Evolutionary conservation across 2,329 filamentous ascomycete genomes (phyloP).

Genomic region (Gnomoniopsis sp.): DNA sequence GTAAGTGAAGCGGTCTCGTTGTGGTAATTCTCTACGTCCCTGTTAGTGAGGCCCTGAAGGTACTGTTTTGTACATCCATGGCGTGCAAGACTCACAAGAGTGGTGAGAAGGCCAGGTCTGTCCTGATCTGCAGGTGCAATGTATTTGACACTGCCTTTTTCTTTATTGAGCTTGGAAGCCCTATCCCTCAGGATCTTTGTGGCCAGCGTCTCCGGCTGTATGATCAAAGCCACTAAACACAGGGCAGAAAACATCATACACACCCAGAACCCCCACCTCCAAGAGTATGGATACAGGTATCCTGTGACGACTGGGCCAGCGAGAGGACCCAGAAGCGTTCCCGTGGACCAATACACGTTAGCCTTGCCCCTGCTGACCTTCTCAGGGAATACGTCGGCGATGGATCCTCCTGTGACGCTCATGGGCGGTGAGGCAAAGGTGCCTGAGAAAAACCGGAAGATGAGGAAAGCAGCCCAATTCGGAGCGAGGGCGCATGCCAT

Average conservation of each 20-base stretch:
- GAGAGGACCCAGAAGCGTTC: slow-evolving; percentile 25
- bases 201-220: slow-evolving; percentile 25
- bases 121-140: slow-evolving; percentile 22
- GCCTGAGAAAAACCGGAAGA: slow-evolving; percentile 22
- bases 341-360: slow-evolving; percentile 24
- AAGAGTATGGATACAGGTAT: slow-evolving; percentile 20
- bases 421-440: slow-evolving; percentile 25
- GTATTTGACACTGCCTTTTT: slow-evolving; percentile 16
- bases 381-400: slow-evolving; percentile 24
- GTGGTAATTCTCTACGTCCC: slow-evolving; percentile 24
- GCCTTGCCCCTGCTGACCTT: slow-evolving; percentile 22
- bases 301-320: slow-evolving; percentile 24
- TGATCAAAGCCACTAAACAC: slow-evolving; percentile 15
- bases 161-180: slow-evolving; percentile 23
- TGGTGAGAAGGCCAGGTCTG: slow-evolving; percentile 16
- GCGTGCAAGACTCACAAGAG: slow-evolving; percentile 19
- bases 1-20: slow-evolving; percentile 27
- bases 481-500: slow-evolving; percentile 20
- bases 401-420: slow-evolving; percentile 25
- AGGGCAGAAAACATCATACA: slow-evolving; percentile 20
- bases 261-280: slow-evolving; percentile 26
- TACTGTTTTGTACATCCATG: no score
- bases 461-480: slow-evolving; percentile 22
- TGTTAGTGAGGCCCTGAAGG: no score
- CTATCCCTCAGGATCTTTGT: slow-evolving; percentile 22